These are phyloP conservation scores for Metarhizium album DNA, from an alignment of 2,329 filamentous ascomycete genomes.

Conservation along the genomic window DNA sequence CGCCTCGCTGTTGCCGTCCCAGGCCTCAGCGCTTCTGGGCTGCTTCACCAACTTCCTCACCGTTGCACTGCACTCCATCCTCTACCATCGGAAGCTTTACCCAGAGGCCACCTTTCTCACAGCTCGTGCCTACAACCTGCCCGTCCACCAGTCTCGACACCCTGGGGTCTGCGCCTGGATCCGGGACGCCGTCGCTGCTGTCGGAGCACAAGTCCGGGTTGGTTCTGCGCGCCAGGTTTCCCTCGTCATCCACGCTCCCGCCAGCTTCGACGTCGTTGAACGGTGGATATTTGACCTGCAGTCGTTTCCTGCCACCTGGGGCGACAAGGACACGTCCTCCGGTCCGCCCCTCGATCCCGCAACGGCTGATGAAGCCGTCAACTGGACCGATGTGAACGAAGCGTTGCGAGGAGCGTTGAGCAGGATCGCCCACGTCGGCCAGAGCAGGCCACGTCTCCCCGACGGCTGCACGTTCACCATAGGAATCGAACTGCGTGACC, in stretches of 20 bases:
- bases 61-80: constrained; percentile 73
- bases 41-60: constrained; percentile 73
- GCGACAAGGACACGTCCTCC: constrained; percentile 4
- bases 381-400: constrained; percentile 56
- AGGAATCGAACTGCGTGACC: constrained; percentile 60
- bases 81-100: constrained; percentile 75
- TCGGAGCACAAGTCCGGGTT: constrained; percentile 57
- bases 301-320: constrained; percentile 30
- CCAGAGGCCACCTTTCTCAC: constrained; percentile 67
- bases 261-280: constrained; percentile 37
- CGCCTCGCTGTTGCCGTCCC: constrained; percentile 20
- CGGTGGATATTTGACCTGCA: constrained; percentile 51
- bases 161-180: constrained; percentile 81
- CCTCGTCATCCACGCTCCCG: constrained; percentile 34
- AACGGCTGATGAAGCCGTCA: constrained; percentile 23
- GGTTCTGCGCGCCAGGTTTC: constrained; percentile 36
- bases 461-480: constrained; percentile 62
- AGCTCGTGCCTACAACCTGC: constrained; percentile 70
- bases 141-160: constrained; percentile 77
- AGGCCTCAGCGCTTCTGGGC: constrained; percentile 42
- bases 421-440: constrained; percentile 48
- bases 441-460: constrained; percentile 47
- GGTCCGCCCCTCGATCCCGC: constrained; percentile 14
- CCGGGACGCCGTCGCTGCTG: constrained; percentile 64
- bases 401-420: constrained; percentile 58